Conservation (phyloP, 345 rosid genomes). For the Euphorbia lathyris region DNA sequence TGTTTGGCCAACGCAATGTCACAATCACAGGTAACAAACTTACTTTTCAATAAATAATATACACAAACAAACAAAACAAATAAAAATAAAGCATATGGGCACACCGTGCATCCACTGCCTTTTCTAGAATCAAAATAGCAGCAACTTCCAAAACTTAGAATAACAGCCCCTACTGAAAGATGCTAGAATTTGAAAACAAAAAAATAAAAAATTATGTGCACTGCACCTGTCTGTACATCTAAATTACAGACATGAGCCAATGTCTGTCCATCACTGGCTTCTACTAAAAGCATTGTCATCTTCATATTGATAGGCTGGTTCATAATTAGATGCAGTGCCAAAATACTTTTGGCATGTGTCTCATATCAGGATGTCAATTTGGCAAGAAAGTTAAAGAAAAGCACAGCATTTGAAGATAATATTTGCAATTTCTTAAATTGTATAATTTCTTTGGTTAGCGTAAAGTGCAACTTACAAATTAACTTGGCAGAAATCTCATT, state of each 20-base stretch:
- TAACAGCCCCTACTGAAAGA: neutral
- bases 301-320: neutral
- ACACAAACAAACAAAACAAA: neutral
- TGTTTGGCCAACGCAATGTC: neutral
- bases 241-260: neutral
- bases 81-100: neutral
- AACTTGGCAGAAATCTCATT: neutral
- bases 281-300: neutral
- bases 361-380: neutral
- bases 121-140: neutral
- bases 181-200: neutral
- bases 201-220: neutral
- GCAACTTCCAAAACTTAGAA: slow-evolving; percentile 4
- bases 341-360: neutral
- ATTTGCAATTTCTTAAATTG: neutral
- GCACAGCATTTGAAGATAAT: neutral
- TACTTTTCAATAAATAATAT: neutral
- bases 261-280: neutral
- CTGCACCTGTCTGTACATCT: neutral
- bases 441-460: neutral
- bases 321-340: neutral
- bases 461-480: neutral
- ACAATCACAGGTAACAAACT: neutral
- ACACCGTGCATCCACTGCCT: slow-evolving; percentile 1
- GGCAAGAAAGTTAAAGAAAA: neutral